phyloP scores from a whole-genome alignment of 208 protist genomes.

The Angomonas desouzai region DNA sequence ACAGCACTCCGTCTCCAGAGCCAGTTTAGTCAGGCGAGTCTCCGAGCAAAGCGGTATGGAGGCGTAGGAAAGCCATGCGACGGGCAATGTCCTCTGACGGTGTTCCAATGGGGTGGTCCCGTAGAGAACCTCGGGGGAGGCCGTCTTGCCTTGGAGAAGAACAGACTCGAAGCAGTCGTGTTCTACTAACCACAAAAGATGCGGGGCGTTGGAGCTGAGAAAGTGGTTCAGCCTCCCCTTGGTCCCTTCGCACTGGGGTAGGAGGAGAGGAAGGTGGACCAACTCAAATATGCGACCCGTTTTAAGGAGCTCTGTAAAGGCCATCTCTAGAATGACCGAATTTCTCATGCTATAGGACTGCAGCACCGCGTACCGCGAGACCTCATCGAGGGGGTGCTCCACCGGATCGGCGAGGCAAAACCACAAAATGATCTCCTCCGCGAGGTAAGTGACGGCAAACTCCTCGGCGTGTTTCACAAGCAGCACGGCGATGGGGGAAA shows the following conservation, averaged over 20 bases:
- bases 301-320: slow-evolving; percentile 39
- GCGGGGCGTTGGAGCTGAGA: slow-evolving; percentile 52
- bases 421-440: slow-evolving; percentile 47
- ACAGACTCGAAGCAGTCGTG: slow-evolving; percentile 53
- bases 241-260: slow-evolving; percentile 25
- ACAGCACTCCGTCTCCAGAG: slow-evolving; percentile 38
- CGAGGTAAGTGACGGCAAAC: slow-evolving; percentile 60
- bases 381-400: slow-evolving; percentile 35
- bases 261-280: slow-evolving; percentile 54
- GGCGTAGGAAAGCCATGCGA: slow-evolving; percentile 43
- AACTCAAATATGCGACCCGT: slow-evolving; percentile 74
- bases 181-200: slow-evolving; percentile 70
- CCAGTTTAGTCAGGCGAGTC: slow-evolving; percentile 31
- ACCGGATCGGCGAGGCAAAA: slow-evolving; percentile 49
- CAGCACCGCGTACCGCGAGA: slow-evolving; percentile 38
- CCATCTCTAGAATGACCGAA: slow-evolving; percentile 34
- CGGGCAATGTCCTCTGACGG: slow-evolving; percentile 47
- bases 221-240: slow-evolving; percentile 43
- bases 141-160: slow-evolving; percentile 32
- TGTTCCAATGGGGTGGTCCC: slow-evolving; percentile 22
- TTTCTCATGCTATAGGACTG: slow-evolving; percentile 53
- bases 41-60: slow-evolving; percentile 54
- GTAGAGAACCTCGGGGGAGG: slow-evolving; percentile 35
- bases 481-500: slow-evolving; percentile 27
- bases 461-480: slow-evolving; percentile 38